Evolutionary conservation across 2,329 filamentous ascomycete species (phyloP).

Genomic region (Grosmannia penicillata): DNA sequence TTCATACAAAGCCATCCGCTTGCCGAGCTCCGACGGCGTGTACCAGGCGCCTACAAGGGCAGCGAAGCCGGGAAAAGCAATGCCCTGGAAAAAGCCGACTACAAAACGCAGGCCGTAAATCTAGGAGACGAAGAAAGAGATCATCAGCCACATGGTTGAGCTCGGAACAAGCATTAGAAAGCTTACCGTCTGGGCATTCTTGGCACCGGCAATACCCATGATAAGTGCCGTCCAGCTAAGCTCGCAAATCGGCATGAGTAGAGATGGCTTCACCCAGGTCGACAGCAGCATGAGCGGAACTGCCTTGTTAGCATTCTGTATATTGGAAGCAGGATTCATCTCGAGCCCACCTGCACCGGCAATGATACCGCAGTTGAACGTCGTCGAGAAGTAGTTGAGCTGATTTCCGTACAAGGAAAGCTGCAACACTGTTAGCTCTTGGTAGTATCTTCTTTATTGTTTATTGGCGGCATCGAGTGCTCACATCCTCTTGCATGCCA

Average conservation of each 20-base stretch:
- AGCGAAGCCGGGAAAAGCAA: background rate
- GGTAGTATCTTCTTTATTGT: background rate
- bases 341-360: background rate
- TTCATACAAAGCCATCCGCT: conserved; percentile 1
- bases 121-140: background rate
- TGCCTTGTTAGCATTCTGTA: background rate
- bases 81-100: background rate
- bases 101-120: background rate
- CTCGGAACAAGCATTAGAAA: background rate
- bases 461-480: no score
- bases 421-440: background rate
- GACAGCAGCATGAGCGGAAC: background rate
- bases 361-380: background rate
- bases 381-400: background rate
- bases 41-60: background rate
- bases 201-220: background rate
- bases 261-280: background rate
- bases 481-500: background rate
- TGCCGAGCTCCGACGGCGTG: conserved; percentile 1
- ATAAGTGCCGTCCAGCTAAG: background rate
- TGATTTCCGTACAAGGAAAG: background rate
- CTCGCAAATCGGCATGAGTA: background rate
- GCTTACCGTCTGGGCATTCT: background rate
- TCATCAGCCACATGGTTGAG: background rate
- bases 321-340: background rate